Conservation (phyloP, 2,329 filamentous ascomycete species). For the Fusarium chlamydosporum region DNA sequence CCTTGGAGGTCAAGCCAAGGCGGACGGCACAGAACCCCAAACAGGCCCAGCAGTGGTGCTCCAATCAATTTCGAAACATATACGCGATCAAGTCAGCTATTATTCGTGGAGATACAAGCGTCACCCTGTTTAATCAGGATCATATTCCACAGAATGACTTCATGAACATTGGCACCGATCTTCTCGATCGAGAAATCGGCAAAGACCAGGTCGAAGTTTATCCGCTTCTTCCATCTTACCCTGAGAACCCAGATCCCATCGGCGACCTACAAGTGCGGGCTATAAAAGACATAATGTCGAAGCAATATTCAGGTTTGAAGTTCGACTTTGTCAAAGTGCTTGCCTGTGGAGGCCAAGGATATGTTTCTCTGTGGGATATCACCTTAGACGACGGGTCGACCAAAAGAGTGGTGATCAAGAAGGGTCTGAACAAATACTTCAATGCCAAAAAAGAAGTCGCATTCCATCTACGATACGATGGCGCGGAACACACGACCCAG, state of each 20-base stretch:
- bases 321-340: constrained; percentile 50
- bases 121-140: constrained; percentile 21
- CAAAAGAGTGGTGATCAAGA: constrained; percentile 51
- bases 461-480: constrained; percentile 50
- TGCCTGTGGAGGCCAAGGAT: constrained; percentile 50
- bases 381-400: constrained; percentile 41
- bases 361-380: constrained; percentile 46
- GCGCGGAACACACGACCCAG: constrained; percentile 51
- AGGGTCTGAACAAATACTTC: constrained; percentile 11
- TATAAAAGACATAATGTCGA: not conserved
- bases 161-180: not conserved
- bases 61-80: constrained; percentile 21
- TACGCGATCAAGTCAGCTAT: constrained; percentile 37
- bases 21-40: not conserved
- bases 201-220: not conserved
- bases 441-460: constrained; percentile 29
- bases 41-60: too few species aligned
- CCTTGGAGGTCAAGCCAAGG: too few species aligned
- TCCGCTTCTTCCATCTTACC: too few species aligned
- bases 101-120: constrained; percentile 38
- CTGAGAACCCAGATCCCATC: not conserved
- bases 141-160: not conserved
- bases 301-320: constrained; percentile 39
- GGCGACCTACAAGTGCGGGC: not conserved
- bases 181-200: not conserved